Evolutionary conservation across 176 grass and related monocot species (phyloP).

Genomic region (Carex littledalei): DNA sequence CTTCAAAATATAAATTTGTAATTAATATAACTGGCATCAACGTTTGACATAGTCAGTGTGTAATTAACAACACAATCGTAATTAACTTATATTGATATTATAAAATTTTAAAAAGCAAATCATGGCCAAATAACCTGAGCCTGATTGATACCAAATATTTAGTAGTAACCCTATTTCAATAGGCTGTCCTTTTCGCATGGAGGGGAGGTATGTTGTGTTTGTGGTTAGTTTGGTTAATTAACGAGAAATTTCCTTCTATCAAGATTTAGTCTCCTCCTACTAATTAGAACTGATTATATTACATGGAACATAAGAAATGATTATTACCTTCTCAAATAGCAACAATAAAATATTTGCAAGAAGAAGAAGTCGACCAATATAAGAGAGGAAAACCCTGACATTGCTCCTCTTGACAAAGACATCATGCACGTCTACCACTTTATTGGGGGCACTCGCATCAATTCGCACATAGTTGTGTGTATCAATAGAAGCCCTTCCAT

Average conservation of each 20-base stretch:
- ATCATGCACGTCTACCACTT: conserved; percentile 54
- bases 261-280: background rate
- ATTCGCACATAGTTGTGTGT: background rate
- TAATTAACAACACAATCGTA: background rate
- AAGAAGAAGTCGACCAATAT: conserved; percentile 23
- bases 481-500: background rate
- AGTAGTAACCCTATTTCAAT: background rate
- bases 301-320: background rate
- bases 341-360: conserved; percentile 27
- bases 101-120: background rate
- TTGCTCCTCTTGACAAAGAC: conserved; percentile 40
- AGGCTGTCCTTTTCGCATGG: background rate
- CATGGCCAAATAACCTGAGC: background rate
- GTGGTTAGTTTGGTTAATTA: background rate
- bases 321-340: conserved; percentile 41
- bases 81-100: background rate
- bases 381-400: conserved; percentile 32
- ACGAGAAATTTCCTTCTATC: background rate
- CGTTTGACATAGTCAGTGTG: background rate
- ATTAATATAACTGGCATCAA: background rate
- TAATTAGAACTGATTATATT: background rate
- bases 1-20: conserved; percentile 3
- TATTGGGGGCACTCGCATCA: background rate
- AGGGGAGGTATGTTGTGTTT: background rate
- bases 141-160: background rate